phyloP scores from a whole-genome alignment of 805 yeast species.

The Metschnikowia lochheadii region DNA sequence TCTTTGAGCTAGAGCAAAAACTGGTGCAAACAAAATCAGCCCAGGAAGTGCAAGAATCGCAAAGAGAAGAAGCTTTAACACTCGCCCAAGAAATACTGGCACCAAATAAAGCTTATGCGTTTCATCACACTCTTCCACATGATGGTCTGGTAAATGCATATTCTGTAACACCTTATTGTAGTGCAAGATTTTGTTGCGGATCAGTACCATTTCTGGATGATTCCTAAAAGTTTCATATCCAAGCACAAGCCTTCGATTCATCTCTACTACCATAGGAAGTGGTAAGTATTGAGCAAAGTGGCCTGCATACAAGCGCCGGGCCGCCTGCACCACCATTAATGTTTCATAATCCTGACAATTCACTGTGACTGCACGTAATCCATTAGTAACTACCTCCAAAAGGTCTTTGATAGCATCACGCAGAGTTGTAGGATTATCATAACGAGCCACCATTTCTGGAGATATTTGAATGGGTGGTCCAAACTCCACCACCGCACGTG shows the following conservation, averaged over 20 bases:
- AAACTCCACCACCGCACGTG: slow-evolving; percentile 92
- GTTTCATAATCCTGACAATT: slow-evolving; percentile 88
- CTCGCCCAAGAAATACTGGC: slow-evolving; percentile 53
- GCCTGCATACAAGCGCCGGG: slow-evolving; percentile 80
- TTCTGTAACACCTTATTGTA: slow-evolving; percentile 61
- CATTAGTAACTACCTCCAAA: slow-evolving; percentile 65
- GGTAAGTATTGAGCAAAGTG: slow-evolving; percentile 71
- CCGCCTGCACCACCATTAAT: slow-evolving; percentile 84
- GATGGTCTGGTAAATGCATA: slow-evolving; percentile 52
- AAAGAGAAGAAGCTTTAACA: slow-evolving; percentile 52
- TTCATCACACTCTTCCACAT: slow-evolving; percentile 53
- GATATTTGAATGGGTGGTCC: slow-evolving; percentile 78
- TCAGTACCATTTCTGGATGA: slow-evolving; percentile 58
- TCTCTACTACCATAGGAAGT: slow-evolving; percentile 78
- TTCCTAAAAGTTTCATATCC: slow-evolving; percentile 76
- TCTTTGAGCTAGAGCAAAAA: slow-evolving; percentile 70
- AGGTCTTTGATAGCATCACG: slow-evolving; percentile 71
- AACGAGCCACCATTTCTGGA: slow-evolving; percentile 54
- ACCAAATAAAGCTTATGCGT: slow-evolving; percentile 47
- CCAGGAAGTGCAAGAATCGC: slow-evolving; percentile 80
- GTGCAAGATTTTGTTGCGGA: slow-evolving; percentile 59
- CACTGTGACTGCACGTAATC: slow-evolving; percentile 80
- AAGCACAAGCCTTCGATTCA: slow-evolving; percentile 79
- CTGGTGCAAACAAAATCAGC: slow-evolving; percentile 80
- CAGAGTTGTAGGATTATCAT: slow-evolving; percentile 60